Percentiles rank a stretch among this genome's conserved stretches.
Conservation (phyloP, 2,329 filamentous ascomycete species). For the Pseudopyrenochaeta lycopersici region DNA sequence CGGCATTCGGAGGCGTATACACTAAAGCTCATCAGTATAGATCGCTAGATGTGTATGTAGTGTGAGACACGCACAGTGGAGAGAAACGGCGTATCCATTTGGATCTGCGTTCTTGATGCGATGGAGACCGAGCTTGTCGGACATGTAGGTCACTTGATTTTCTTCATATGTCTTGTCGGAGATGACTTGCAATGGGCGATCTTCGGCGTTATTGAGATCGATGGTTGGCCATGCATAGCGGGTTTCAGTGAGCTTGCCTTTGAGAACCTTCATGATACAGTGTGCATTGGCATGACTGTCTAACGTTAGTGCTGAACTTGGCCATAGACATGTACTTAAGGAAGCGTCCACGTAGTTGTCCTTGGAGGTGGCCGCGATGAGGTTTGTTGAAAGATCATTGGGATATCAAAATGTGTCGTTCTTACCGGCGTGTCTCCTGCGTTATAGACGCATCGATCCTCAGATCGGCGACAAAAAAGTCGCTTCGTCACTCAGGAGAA, state of each 20-base stretch:
- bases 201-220: slow-evolving; percentile 55
- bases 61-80: slow-evolving; percentile 70
- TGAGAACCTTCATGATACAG: slow-evolving; percentile 89
- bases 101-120: slow-evolving; percentile 78
- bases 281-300: slow-evolving; percentile 72
- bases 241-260: slow-evolving; percentile 81
- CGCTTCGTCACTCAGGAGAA: slow-evolving; percentile 42
- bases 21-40: slow-evolving; percentile 54
- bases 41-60: slow-evolving; percentile 12
- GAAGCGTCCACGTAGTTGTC: not conserved
- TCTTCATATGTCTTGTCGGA: slow-evolving; percentile 73
- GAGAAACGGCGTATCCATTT: slow-evolving; percentile 79
- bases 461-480: slow-evolving; percentile 35
- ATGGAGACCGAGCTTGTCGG: slow-evolving; percentile 86
- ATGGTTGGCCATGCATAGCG: slow-evolving; percentile 76
- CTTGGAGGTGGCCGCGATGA: not conserved
- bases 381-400: not conserved
- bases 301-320: slow-evolving; percentile 5
- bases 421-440: slow-evolving; percentile 39
- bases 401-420: slow-evolving; percentile 14
- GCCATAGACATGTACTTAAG: not conserved
- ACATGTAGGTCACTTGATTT: slow-evolving; percentile 88
- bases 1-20: slow-evolving; percentile 90
- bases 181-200: slow-evolving; percentile 68
- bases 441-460: slow-evolving; percentile 38